Evolutionary conservation across 1,139 yeast genomes (phyloP), one percentile per base, ranked within the genome.

Genomic region (Pichia sp.): DNA sequence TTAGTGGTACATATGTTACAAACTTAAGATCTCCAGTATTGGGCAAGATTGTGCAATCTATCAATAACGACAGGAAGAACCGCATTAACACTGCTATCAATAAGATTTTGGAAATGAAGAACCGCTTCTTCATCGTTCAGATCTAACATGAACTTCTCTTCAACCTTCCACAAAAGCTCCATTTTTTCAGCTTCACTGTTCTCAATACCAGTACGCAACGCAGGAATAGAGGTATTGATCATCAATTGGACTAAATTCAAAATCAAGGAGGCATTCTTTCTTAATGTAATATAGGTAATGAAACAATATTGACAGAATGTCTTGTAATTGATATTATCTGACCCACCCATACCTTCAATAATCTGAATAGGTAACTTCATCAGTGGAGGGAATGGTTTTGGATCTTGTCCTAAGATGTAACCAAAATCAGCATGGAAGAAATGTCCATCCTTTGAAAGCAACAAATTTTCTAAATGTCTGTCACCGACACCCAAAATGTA

Each of bases 341-440:
- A 77, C 1, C 98, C 99, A 2, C 99, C 99, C 93, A 94, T 93
- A 0, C 97, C 99, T 55, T 93, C 99, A 39, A 94, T 87, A 20
- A 94, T 87, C 66, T 94, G 99, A 42, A 94, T 93, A 0, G 99
- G 99, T 34, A 94, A 71, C 62, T 94, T 94, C 98, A 94, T 93
- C 68, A 93, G 74, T 1, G 99, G 99, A 9, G 99, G 98, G 67
- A 94, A 94, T 10, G 98, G 98, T 62, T 94, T 94, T 2, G 99
- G 99, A 63, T 94, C 99, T 46, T 93, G 83, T 1, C 99, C 99
- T 45, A 94, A 70, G 43, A 94, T 91, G 62, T 93, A 94, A 0
- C 99, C 99, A 67, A 89, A 94, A 67, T 94, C 99, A 2, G 96
- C 98, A 67, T 90, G 97, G 80, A 94, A 89, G 62, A 90, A 90